Conservation (phyloP, 371 early-diverging fungal species). For the Haplosporangium sp. region DNA sequence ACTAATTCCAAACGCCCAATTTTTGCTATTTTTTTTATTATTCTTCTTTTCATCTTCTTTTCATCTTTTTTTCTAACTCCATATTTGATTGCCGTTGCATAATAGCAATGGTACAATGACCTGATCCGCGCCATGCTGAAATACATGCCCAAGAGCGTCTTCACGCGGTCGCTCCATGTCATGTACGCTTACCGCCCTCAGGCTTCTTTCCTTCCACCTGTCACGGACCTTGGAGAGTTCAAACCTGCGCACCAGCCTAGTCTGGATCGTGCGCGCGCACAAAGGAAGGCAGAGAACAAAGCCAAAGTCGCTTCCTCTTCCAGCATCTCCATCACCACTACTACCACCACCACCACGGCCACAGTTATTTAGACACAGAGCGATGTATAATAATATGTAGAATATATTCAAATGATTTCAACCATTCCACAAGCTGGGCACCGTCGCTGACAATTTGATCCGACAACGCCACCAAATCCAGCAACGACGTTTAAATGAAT, state of each 20-base stretch:
- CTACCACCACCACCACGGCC: not conserved
- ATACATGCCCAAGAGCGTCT: constrained; percentile 34
- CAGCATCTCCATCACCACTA: not conserved
- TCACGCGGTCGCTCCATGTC: constrained; percentile 20
- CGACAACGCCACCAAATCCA: too few relatives aligned
- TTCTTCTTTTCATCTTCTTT: not conserved
- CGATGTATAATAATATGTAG: too few relatives aligned
- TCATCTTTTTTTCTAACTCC: not conserved
- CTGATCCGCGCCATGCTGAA: constrained; percentile 20
- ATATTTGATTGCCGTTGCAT: not conserved
- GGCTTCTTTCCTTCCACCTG: constrained; percentile 20
- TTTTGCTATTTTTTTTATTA: not conserved
- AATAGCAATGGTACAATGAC: constrained; percentile 23
- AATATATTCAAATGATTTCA: not conserved
- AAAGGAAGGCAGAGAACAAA: not conserved
- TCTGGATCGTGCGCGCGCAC: constrained; percentile 6
- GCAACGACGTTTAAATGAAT: too few relatives aligned
- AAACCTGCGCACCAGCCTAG: constrained; percentile 29
- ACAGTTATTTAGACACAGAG: not conserved
- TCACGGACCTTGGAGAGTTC: constrained; percentile 14
- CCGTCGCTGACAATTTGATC: too few relatives aligned
- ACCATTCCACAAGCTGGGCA: too few relatives aligned
- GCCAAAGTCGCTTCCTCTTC: not conserved
- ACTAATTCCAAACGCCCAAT: not conserved
- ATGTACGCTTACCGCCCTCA: constrained; percentile 41